Evolutionary conservation across 2,329 filamentous ascomycete species (phyloP).

Genomic region (Aspergillus calidoustus): DNA sequence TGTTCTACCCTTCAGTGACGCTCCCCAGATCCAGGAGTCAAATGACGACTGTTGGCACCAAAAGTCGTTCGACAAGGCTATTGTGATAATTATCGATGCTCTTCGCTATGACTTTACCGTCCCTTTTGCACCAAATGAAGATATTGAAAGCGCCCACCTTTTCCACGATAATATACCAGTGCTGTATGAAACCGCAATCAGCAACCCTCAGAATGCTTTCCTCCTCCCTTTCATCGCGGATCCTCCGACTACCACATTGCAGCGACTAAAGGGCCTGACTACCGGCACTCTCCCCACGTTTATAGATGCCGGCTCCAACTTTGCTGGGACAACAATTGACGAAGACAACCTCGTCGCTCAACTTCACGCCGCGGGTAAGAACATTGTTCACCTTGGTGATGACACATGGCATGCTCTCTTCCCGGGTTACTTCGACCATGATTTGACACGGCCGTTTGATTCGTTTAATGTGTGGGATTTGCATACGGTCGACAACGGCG

Average conservation of each 20-base stretch:
- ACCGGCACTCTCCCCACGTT: slow-evolving; percentile 96
- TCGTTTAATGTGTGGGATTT: slow-evolving; percentile 99
- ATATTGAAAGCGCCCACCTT: slow-evolving; percentile 56
- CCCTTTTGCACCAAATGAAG: slow-evolving; percentile 63
- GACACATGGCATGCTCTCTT: slow-evolving; percentile 97
- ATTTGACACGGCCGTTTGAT: slow-evolving; percentile 87
- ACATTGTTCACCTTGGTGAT: slow-evolving; percentile 91
- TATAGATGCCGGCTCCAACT: slow-evolving; percentile 91
- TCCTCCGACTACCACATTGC: slow-evolving; percentile 89
- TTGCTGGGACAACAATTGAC: slow-evolving; percentile 91
- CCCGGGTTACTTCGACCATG: slow-evolving; percentile 86
- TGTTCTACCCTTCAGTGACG: slow-evolving; percentile 66
- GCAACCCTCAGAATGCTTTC: slow-evolving; percentile 80
- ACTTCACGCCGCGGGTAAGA: slow-evolving; percentile 68
- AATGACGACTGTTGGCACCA: slow-evolving; percentile 90
- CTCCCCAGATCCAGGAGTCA: slow-evolving; percentile 26
- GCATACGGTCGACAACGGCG: slow-evolving; percentile 94
- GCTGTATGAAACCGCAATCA: slow-evolving; percentile 78
- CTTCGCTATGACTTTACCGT: slow-evolving; percentile 96
- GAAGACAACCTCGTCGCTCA: slow-evolving; percentile 81
- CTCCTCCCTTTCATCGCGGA: slow-evolving; percentile 95
- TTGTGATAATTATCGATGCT: slow-evolving; percentile 90
- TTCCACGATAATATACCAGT: slow-evolving; percentile 91
- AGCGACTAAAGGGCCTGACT: slow-evolving; percentile 89
- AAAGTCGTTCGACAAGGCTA: slow-evolving; percentile 87